Conservation (phyloP, 176 grass and related monocot genomes). For the Calamus simplicifolius region DNA sequence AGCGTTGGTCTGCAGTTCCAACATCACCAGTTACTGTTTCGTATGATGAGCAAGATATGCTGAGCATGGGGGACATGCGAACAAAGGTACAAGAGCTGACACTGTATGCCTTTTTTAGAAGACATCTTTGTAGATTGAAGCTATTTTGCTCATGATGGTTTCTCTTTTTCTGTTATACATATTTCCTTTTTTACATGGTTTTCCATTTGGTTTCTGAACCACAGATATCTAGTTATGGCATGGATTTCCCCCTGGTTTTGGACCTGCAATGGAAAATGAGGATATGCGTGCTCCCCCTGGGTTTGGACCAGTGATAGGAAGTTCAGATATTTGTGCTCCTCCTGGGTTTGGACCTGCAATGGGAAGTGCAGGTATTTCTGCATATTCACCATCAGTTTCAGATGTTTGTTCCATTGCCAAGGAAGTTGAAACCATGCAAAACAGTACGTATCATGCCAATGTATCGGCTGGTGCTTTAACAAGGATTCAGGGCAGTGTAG, state of each 20-base stretch:
- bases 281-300: slow-evolving; percentile 21
- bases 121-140: too few relatives aligned
- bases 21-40: slow-evolving; percentile 16
- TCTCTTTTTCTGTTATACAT: slow-evolving; percentile 12
- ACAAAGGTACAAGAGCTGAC: slow-evolving; percentile 15
- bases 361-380: slow-evolving; percentile 20
- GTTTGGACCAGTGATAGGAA: slow-evolving; percentile 40
- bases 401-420: slow-evolving; percentile 1
- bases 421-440: slow-evolving; percentile 16
- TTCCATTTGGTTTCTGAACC: slow-evolving; percentile 36
- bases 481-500: slow-evolving; percentile 30
- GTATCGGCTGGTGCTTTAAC: slow-evolving; percentile 23
- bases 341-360: slow-evolving; percentile 50
- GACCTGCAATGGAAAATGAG: slow-evolving; percentile 22
- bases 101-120: too few relatives aligned
- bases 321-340: slow-evolving; percentile 18
- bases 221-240: slow-evolving; percentile 28
- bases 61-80: slow-evolving; percentile 22
- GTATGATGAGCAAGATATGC: slow-evolving; percentile 21
- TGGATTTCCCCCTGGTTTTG: slow-evolving; percentile 80
- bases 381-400: slow-evolving; percentile 17
- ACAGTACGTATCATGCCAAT: slow-evolving; percentile 20
- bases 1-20: slow-evolving; percentile 13
- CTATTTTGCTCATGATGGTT: background rate
- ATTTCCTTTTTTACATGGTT: slow-evolving; percentile 11